Base-by-base conservation (phyloP, 2,329 filamentous ascomycete species). In the Onygenales sp. region DNA sequence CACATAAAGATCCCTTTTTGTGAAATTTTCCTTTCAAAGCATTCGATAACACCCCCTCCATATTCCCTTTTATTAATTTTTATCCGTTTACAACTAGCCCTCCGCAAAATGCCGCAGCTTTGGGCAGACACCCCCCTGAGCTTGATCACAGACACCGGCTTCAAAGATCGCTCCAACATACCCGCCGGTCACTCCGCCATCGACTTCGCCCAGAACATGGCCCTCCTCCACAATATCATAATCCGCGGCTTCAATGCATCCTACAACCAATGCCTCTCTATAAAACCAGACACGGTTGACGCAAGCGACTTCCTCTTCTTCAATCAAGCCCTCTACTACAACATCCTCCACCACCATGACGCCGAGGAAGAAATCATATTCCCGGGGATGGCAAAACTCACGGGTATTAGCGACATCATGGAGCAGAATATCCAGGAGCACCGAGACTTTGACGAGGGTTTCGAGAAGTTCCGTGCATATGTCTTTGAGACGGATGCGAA, bases 221-320 rank as follows among this genome's bases (percentile, higher is more conserved):
- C 67, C 6, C 61, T 68, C 39, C 62, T 72, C 9, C 70, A 73
- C 59, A 73, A 73, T 43, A 60, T 67, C 0, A 66, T 72, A 40
- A 57, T 73, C 6, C 62, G 70, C 37, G 68, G 67, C 39, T 71
- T 68, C 58, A 73, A 72, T 58, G 65, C 65, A 13, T 70, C 72
- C 31, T 71, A 70, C 52, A 60, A 65, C 0, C 70, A 73, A 61
- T 56, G 57, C 62, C 51, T 65, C 66, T 60, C 62, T 62, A 11
- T 52, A 58, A 32, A 56, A 57, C n/a, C 39, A 40, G 57, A 51
- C 53, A 63, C 54, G 31, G 55, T 37, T 13, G 57, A 57, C 11
- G 58, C 61, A 14, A 44, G 11, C 39, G 64, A 66, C 55, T 67
- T 69, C 51, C 55, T 68, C 14, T 58, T 58, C 6, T 67, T 63